Base-by-base conservation (phyloP, 352 stramenopile species). In the Pythium sp. region DNA sequence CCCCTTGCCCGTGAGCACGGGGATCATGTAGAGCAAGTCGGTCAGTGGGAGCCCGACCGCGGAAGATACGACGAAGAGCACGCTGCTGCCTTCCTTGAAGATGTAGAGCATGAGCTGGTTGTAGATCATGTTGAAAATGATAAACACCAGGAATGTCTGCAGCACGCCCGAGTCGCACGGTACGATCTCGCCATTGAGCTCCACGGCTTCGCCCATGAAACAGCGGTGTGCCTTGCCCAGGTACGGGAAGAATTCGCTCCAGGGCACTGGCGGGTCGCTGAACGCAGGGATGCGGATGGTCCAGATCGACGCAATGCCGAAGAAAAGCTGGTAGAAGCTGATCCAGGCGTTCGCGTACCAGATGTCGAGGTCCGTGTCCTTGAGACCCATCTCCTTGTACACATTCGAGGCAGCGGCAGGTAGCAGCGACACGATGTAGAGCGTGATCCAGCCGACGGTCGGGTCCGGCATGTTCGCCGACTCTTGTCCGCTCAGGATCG, bases 21-120 rank as follows among this genome's bases (percentile, higher is more conserved):
- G 86, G 57, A 93, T 78, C 86, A 94, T 92, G 75, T 94, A 94
- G 49, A 96, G 72, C 58, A 96, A 64, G 66, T 96, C 88, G 2
- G 87, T 94, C 38, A 96, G 77, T 22, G 88, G 88, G 8, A 96
- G 73, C 1, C 88, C 87, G 43, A 94, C 82, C 3, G 88, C 87
- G 22, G 89, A 96, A 3, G 89, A 94, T 20, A 96, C 87, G 28
- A 96, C 89, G 54, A 96, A 96, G 46, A 96, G 73, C 66, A 95
- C 89, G 41, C 85, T 94, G 74, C 84, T 93, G 68, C 89, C 89
- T 78, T 94, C 84, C 67, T 95, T 94, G 77, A 96, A 93, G 69
- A 96, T 92, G 68, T 92, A 93, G 58, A 96, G 76, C 85, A 95
- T 95, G 49, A 96, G 81, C 75, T 95, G 84, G 69, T 94, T 94